phyloP scores from a whole-genome alignment of 2,329 filamentous ascomycete genomes.

The Fusarium solani-melongenae region DNA sequence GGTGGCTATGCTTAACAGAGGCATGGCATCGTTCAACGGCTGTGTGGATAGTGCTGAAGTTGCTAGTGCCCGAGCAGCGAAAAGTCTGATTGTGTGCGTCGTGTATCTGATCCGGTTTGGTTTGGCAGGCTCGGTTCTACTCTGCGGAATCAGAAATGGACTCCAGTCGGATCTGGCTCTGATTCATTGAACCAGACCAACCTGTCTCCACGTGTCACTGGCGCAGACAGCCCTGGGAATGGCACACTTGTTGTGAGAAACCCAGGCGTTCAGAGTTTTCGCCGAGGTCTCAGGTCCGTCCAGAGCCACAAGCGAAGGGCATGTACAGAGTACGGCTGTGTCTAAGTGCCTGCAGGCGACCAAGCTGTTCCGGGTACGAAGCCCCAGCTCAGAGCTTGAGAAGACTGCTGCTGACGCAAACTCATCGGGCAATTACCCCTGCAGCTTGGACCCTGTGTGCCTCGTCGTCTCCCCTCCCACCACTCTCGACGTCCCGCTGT shows the following conservation, averaged over 20 bases:
- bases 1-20: slow-evolving; percentile 18
- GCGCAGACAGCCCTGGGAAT: slow-evolving; percentile 14
- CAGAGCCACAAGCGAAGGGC: slow-evolving; percentile 14
- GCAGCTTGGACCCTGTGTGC: slow-evolving; percentile 7
- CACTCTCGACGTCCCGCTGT: slow-evolving; percentile 7
- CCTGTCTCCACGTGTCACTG: slow-evolving; percentile 28
- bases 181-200: slow-evolving; percentile 21
- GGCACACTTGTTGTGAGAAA: slow-evolving; percentile 27
- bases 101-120: background rate
- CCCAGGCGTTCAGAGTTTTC: slow-evolving; percentile 31
- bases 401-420: slow-evolving; percentile 17
- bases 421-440: slow-evolving; percentile 7
- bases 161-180: slow-evolving; percentile 5
- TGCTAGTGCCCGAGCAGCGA: slow-evolving; percentile 24
- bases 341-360: slow-evolving; percentile 35
- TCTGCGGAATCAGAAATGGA: slow-evolving; percentile 17
- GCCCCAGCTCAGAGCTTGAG: background rate
- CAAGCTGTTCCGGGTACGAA: slow-evolving; percentile 20
- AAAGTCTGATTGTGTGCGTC: slow-evolving; percentile 24
- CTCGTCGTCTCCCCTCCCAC: background rate
- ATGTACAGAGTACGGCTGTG: slow-evolving; percentile 3
- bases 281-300: slow-evolving; percentile 17
- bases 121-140: background rate
- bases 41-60: slow-evolving; percentile 15
- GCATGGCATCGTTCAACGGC: slow-evolving; percentile 15